Conservation (phyloP, 2,329 filamentous ascomycete genomes). For the Ascochyta viciae-villosae region DNA sequence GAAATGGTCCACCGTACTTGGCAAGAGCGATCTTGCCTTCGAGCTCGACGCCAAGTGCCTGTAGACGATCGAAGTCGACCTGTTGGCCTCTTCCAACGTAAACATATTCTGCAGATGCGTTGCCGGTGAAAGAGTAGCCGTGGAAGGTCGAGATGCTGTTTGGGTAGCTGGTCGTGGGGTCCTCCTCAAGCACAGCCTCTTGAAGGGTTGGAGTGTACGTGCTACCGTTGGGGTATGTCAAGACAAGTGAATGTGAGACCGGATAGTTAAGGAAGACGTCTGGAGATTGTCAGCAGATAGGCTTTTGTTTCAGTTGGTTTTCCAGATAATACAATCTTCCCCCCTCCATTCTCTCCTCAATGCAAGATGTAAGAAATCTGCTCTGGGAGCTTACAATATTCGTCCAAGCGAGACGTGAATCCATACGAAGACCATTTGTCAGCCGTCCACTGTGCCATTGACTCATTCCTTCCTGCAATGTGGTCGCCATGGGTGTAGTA, state of each 20-base stretch:
- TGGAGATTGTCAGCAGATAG: conserved; percentile 14
- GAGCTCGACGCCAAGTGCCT: conserved; percentile 52
- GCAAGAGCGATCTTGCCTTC: conserved; percentile 59
- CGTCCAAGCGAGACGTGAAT: conserved; percentile 46
- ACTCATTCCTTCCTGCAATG: conserved; percentile 43
- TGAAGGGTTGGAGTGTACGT: conserved; percentile 38
- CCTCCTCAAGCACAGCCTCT: conserved; percentile 45
- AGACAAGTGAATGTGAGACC: conserved; percentile 42
- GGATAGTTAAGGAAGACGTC: conserved; percentile 50
- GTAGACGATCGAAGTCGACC: conserved; percentile 55
- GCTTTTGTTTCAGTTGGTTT: neutral
- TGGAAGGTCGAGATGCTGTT: conserved; percentile 56
- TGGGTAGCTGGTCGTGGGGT: conserved; percentile 46
- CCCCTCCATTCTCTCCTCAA: neutral
- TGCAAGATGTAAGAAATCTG: neutral
- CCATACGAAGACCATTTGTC: conserved; percentile 47
- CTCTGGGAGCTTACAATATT: conserved; percentile 38
- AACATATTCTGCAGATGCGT: conserved; percentile 57
- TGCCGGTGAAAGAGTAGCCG: conserved; percentile 56
- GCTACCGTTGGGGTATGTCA: conserved; percentile 46
- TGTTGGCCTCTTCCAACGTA: conserved; percentile 54
- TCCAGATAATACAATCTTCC: neutral
- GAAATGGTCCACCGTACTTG: conserved; percentile 55
- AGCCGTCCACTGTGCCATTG: conserved; percentile 52
- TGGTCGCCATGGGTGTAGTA: conserved; percentile 50